Evolutionary conservation across 768 basidiomycete species (phyloP), one percentile per base, ranked within the genome.

Genomic region (Pulveroboletus sp.): DNA sequence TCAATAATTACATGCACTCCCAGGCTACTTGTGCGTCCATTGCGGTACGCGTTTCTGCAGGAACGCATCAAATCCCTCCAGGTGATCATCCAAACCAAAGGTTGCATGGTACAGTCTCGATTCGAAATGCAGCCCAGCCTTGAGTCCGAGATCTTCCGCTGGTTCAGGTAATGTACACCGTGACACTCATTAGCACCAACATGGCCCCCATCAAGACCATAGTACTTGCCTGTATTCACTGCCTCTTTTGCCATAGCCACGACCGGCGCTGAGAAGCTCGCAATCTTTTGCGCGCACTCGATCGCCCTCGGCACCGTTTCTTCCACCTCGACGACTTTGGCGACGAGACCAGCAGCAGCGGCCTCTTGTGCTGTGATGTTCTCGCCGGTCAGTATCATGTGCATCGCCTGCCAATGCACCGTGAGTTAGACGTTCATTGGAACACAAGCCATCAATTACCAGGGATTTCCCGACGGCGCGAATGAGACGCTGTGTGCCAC

Each of bases 401-500:
- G 79, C 78, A 81, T 81, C 6, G 80, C 79, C 59, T 77, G 43
- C 40, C 4, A 39, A 40, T 7, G 13, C 2, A 3, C 7, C 10
- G 33, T 29, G 8, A 29, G 27, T 9, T 29, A 11, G 27, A 29
- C 27, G 27, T 29, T 29, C 12, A 9, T 7, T 9, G 27, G 27
- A 9, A 9, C 9, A 29, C 8, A 11, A 27, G 25, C 27, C 8
- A 9, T 4, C 1, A 25, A 24, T 8, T 59, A 68, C 68, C 61
- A 59, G 41, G 19, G 91, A 90, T 69, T 97, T 97, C 33, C 94
- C 94, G 55, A 97, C 78, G 8, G 85, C 78, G 48, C 77, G 81
- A 17, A 89, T 84, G 41, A 97, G 81, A 32, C 94, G 87, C 62
- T 97, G 94, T 0, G 93, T 91, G 9, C 94, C 94, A 43, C 94